Base-by-base conservation (phyloP, 169 alveolate species). In the Plasmodium fragile region DNA sequence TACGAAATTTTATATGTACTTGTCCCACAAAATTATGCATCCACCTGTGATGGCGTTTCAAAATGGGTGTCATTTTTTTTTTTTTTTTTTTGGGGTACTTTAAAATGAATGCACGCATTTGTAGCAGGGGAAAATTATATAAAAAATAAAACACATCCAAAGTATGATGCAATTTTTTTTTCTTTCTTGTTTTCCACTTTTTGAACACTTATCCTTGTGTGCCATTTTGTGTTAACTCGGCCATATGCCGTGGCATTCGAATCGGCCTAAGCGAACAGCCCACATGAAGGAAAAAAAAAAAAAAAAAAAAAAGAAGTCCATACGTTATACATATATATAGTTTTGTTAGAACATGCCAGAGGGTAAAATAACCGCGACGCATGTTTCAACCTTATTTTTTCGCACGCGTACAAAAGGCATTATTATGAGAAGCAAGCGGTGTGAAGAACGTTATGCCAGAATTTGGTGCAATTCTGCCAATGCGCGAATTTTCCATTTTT, bases 211-310 rank as follows among this genome's bases (percentile, higher is more conserved):
- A 65, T 65, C 36, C 36, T 65, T 28, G 6, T 28, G 75, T 65
- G 30, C 75, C n/a, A 65, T 65, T 65, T 65, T 65, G 75, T 28
- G 75, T 65, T 65, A 18, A 65, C 36, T 65, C 41, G n/a, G 75
- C 25, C 36, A 18, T 65, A 0, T 18, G 75, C 39, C 22, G 59
- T 49, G 18, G 7, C 32, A 34, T 18, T 65, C 39, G 11, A n/a
- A 22, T 65, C 13, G 36, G n/a, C 30, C 30, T 65, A 65, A 28
- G 75, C 4, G 75, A 65, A 65, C 30, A 25, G 25, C 36, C 30
- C 18, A 2, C n/a, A n/a, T n/a, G n/a, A 22, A 65, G 36, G 22
- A 49, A 22, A n/a, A 65, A 65, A 65, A 39, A 4, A 39, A 39
- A 39, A 10, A 7, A 55, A 65, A 65, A 65, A 65, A n/a, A 65